These are phyloP conservation scores for Coprinopsis cinerea DNA, from an alignment of 768 basidiomycete genomes.

Conservation along the genomic window DNA sequence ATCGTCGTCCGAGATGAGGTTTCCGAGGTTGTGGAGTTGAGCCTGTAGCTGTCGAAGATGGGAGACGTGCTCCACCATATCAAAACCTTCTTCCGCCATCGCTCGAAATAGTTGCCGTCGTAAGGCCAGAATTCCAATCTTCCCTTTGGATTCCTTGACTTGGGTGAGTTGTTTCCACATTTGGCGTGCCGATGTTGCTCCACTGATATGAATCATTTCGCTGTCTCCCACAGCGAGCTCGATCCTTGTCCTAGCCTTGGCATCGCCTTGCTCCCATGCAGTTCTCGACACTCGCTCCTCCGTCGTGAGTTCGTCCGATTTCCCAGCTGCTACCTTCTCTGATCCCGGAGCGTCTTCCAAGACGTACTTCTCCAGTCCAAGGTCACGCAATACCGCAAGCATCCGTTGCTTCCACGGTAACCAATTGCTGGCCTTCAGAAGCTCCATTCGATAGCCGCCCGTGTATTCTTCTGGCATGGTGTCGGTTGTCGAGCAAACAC, in stretches of 20 bases:
- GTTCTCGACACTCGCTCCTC: constrained; percentile 11
- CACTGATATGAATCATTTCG: constrained; percentile 22
- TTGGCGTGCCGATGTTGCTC: constrained; percentile 17
- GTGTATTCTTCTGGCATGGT: constrained; percentile 14
- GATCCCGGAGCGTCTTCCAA: constrained; percentile 16
- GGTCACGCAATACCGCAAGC: constrained; percentile 22
- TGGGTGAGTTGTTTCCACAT: constrained; percentile 23
- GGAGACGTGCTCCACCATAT: constrained; percentile 22
- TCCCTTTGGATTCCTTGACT: constrained; percentile 22
- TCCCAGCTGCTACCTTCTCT: constrained; percentile 8
- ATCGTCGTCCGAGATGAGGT: constrained; percentile 21
- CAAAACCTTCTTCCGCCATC: constrained; percentile 19
- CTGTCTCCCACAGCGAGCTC: constrained; percentile 20
- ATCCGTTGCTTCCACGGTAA: constrained; percentile 23
- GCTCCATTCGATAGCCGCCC: constrained; percentile 16
- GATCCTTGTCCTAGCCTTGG: constrained; percentile 17
- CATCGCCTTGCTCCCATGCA: constrained; percentile 17
- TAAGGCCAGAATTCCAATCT: constrained; percentile 19
- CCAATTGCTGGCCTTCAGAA: constrained; percentile 23
- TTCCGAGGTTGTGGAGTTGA: constrained; percentile 21
- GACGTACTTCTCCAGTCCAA: constrained; percentile 21
- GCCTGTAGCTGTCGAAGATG: constrained; percentile 20
- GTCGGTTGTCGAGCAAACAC: no score
- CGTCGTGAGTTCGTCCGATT: constrained; percentile 6
- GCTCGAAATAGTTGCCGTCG: constrained; percentile 17